These are phyloP conservation scores for Fraxinus angustifolia DNA, from an alignment of 305 asterid species.

Conservation along the genomic window DNA sequence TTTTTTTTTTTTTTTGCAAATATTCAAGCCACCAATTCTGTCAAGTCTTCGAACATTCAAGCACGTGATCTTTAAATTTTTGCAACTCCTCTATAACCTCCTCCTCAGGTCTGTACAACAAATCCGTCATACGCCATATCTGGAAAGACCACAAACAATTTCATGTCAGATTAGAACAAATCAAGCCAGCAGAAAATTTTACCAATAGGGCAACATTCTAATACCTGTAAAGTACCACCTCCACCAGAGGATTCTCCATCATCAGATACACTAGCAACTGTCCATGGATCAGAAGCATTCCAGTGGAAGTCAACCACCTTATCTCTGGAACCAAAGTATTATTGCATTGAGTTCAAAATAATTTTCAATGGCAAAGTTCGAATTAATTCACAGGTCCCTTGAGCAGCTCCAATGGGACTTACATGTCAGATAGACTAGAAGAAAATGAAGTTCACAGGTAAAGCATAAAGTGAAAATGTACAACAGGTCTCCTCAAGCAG, in stretches of 20 bases:
- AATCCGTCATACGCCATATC: slow-evolving; percentile 96
- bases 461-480: not conserved
- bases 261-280: slow-evolving; percentile 83
- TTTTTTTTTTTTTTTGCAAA: not conserved
- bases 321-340: slow-evolving; percentile 50
- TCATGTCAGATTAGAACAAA: slow-evolving; percentile 5
- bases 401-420: not conserved
- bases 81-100: slow-evolving; percentile 81
- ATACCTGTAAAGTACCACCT: slow-evolving; percentile 95
- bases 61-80: slow-evolving; percentile 75
- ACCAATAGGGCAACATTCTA: not conserved
- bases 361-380: not conserved
- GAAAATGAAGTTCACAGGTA: not conserved
- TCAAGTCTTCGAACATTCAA: slow-evolving; percentile 64
- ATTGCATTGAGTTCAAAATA: not conserved
- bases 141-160: slow-evolving; percentile 27
- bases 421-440: not conserved
- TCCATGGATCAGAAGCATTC: slow-evolving; percentile 89
- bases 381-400: not conserved
- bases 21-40: not conserved
- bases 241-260: slow-evolving; percentile 89
- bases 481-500: not conserved
- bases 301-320: slow-evolving; percentile 95
- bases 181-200: not conserved
- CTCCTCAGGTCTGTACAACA: slow-evolving; percentile 74